A percentile compares a stretch with the other conserved stretches of the same genome.
These are phyloP conservation scores for Tolypocladium ophioglossoides DNA, from an alignment of 2,329 filamentous ascomycete genomes.

Conservation along the genomic window DNA sequence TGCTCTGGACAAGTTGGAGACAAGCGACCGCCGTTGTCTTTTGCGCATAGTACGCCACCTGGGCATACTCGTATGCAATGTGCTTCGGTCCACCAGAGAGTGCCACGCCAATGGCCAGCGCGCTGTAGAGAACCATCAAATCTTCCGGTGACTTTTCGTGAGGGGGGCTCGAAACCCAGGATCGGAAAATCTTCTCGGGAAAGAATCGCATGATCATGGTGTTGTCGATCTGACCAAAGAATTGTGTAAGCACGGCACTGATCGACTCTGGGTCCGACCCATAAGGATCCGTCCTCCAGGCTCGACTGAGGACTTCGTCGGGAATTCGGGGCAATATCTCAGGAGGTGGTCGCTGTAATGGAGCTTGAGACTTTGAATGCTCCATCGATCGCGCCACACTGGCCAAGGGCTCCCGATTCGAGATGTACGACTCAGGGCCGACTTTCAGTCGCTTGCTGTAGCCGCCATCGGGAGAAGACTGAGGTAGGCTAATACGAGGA, in stretches of 20 bases:
- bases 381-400: slow-evolving; percentile 23
- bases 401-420: slow-evolving; percentile 20
- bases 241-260: slow-evolving; percentile 26
- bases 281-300: slow-evolving; percentile 41
- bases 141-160: slow-evolving; percentile 30
- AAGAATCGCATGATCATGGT: slow-evolving; percentile 31
- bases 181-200: slow-evolving; percentile 27
- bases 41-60: slow-evolving; percentile 47
- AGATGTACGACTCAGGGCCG: slow-evolving; percentile 34
- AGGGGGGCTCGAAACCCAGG: slow-evolving; percentile 24
- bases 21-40: slow-evolving; percentile 16
- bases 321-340: slow-evolving; percentile 35
- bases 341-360: slow-evolving; percentile 23
- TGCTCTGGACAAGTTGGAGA: slow-evolving; percentile 56
- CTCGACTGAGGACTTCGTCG: slow-evolving; percentile 35
- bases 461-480: slow-evolving; percentile 21
- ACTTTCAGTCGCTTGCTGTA: slow-evolving; percentile 39
- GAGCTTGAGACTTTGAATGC: slow-evolving; percentile 21
- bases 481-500: slow-evolving; percentile 26
- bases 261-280: slow-evolving; percentile 31
- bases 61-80: slow-evolving; percentile 29
- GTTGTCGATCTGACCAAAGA: slow-evolving; percentile 31
- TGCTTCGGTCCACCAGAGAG: slow-evolving; percentile 25
- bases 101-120: slow-evolving; percentile 27
- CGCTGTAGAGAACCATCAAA: slow-evolving; percentile 35